Conservation (phyloP, 1,139 yeast genomes). For the Kodamaea sp. region DNA sequence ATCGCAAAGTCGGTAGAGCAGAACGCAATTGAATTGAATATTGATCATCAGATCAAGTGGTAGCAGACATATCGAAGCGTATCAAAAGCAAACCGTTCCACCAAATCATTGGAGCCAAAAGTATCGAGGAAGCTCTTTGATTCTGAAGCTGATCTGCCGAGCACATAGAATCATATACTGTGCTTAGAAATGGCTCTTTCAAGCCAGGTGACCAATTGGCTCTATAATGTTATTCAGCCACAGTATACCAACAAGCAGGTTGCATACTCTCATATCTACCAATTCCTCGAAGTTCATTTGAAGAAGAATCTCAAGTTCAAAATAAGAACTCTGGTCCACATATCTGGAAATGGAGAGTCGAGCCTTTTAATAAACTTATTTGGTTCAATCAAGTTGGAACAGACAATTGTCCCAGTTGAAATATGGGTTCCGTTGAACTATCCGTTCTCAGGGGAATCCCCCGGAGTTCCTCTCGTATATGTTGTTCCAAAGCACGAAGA, state of each 20-base stretch:
- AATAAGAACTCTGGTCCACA: slow-evolving; percentile 72
- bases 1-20: too few relatives aligned
- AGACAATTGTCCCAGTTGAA: slow-evolving; percentile 57
- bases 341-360: slow-evolving; percentile 57
- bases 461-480: slow-evolving; percentile 58
- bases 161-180: too few relatives aligned
- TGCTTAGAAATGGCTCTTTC: slow-evolving; percentile 29
- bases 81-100: too few relatives aligned
- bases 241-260: slow-evolving; percentile 54
- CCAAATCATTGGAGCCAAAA: too few relatives aligned
- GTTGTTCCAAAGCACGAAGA: slow-evolving; percentile 50
- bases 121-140: too few relatives aligned
- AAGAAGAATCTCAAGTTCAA: slow-evolving; percentile 40
- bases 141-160: too few relatives aligned
- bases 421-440: slow-evolving; percentile 78
- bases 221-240: slow-evolving; percentile 45
- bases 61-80: too few relatives aligned
- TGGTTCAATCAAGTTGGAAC: slow-evolving; percentile 51
- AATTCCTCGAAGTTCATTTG: slow-evolving; percentile 51
- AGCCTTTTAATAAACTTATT: slow-evolving; percentile 61
- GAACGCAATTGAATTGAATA: too few relatives aligned
- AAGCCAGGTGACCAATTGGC: slow-evolving; percentile 42
- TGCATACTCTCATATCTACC: slow-evolving; percentile 63
- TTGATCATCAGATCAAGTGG: too few relatives aligned
- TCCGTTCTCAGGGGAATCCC: slow-evolving; percentile 42